These are phyloP conservation scores for Leucosporidium scottii DNA, from an alignment of 768 basidiomycete species.

Conservation along the genomic window DNA sequence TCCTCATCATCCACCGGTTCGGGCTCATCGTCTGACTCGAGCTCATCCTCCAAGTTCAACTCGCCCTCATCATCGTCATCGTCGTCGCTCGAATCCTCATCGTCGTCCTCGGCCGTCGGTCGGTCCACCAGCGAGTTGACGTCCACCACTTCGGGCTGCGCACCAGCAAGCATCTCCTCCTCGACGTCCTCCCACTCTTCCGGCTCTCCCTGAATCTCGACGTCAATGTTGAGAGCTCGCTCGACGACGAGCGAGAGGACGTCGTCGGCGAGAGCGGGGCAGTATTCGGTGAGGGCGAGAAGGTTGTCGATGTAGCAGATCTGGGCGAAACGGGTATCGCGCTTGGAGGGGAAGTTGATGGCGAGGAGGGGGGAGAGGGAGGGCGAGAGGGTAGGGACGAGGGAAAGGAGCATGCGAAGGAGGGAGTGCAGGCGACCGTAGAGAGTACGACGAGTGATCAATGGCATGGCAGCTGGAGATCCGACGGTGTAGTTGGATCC, in stretches of 20 bases:
- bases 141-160: constrained; percentile 44
- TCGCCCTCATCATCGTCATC: constrained; percentile 43
- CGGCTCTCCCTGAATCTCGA: constrained; percentile 92
- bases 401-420: constrained; percentile 73
- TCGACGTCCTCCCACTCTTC: constrained; percentile 78
- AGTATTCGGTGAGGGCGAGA: constrained; percentile 73
- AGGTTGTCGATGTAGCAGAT: constrained; percentile 86
- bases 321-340: constrained; percentile 70
- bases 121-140: constrained; percentile 58
- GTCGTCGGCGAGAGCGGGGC: constrained; percentile 72
- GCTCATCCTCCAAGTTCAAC: constrained; percentile 47
- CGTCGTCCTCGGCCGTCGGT: constrained; percentile 67
- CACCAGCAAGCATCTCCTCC: constrained; percentile 30
- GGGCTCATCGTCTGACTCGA: constrained; percentile 36
- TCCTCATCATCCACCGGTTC: constrained; percentile 38
- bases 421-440: constrained; percentile 82
- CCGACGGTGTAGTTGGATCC: constrained; percentile 29
- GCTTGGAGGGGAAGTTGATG: constrained; percentile 85
- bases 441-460: constrained; percentile 66
- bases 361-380: constrained; percentile 77
- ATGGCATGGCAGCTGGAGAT: constrained; percentile 17
- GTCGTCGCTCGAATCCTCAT: constrained; percentile 54
- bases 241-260: constrained; percentile 82
- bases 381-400: constrained; percentile 84
- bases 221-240: constrained; percentile 92